Conservation (phyloP, 257 asterid genomes). For the Gardenia jasminoides region DNA sequence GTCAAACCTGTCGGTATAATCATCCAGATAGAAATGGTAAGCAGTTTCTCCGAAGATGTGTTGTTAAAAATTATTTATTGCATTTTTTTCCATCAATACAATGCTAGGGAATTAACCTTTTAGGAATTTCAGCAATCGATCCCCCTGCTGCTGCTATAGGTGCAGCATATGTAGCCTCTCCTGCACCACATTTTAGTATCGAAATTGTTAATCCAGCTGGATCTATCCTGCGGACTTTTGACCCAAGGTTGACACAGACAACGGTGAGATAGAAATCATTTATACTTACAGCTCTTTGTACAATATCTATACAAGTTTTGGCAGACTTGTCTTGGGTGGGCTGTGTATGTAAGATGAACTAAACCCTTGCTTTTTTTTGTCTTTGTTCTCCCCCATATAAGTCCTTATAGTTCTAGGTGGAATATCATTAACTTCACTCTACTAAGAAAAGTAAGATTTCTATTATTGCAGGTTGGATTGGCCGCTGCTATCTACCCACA, state of each 20-base stretch:
- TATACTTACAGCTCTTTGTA: conserved; percentile 12
- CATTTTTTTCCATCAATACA: not conserved
- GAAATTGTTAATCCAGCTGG: conserved; percentile 65
- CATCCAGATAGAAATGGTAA: conserved; percentile 90
- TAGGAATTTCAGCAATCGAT: conserved; percentile 31
- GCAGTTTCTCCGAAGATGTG: conserved; percentile 15
- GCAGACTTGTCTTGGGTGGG: not conserved
- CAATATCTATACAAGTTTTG: not conserved
- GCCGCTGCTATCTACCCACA: conserved; percentile 66
- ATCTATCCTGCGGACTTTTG: conserved; percentile 66
- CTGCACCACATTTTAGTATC: conserved; percentile 62
- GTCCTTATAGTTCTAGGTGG: not conserved
- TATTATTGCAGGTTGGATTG: conserved; percentile 72
- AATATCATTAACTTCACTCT: not conserved
- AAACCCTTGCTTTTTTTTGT: not conserved
- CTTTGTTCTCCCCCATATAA: too few relatives aligned
- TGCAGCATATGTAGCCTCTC: conserved; percentile 58
- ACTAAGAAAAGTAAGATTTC: conserved; percentile 24
- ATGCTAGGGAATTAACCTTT: conserved; percentile 1
- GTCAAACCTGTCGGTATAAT: conserved; percentile 85
- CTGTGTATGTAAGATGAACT: not conserved
- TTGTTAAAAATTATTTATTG: not conserved
- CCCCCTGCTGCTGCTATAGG: conserved; percentile 57
- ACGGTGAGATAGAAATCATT: conserved; percentile 42
- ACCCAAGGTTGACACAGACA: conserved; percentile 66